A percentile compares a stretch with the other conserved stretches of the same genome.
These are phyloP conservation scores for Pythium rishiriense DNA, from an alignment of 352 stramenopile genomes.

Conservation along the genomic window DNA sequence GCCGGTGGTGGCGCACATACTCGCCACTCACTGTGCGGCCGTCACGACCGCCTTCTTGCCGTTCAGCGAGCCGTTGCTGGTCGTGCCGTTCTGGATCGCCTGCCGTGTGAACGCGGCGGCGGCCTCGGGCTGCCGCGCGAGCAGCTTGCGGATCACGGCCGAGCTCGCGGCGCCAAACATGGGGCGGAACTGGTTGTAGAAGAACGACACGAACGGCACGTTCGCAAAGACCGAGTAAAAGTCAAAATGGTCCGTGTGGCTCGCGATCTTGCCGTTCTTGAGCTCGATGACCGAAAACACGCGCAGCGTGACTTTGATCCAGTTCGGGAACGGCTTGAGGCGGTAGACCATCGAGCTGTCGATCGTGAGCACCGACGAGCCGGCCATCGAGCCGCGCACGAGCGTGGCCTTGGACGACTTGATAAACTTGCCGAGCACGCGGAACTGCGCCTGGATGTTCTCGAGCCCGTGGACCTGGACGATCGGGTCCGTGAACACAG, in stretches of 20 bases:
- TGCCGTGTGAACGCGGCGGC: constrained; percentile 15
- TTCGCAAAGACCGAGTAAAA: constrained; percentile 83
- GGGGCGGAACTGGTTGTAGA: constrained; percentile 78
- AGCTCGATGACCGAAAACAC: constrained; percentile 86
- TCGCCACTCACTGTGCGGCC: constrained; percentile 10
- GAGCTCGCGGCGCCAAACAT: constrained; percentile 72
- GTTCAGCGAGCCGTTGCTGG: constrained; percentile 14
- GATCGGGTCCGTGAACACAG: constrained; percentile 79
- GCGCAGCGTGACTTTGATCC: constrained; percentile 71
- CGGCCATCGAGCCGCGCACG: constrained; percentile 81
- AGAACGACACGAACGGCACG: constrained; percentile 74
- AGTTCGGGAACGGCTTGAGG: constrained; percentile 70
- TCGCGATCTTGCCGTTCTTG: constrained; percentile 74
- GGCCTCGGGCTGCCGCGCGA: constrained; percentile 30
- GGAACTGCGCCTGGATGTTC: constrained; percentile 87
- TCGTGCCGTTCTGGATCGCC: constrained; percentile 11
- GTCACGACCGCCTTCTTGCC: constrained; percentile 19
- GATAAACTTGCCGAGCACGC: constrained; percentile 74
- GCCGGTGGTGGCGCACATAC: not conserved
- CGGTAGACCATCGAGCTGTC: constrained; percentile 78
- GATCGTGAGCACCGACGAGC: constrained; percentile 75
- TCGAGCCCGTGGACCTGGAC: constrained; percentile 70
- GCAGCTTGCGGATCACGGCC: constrained; percentile 66
- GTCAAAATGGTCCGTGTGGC: constrained; percentile 84
- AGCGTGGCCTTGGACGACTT: constrained; percentile 76